These are phyloP conservation scores for Alternaria ethzedia DNA, from an alignment of 2,329 filamentous ascomycete species.

Conservation along the genomic window DNA sequence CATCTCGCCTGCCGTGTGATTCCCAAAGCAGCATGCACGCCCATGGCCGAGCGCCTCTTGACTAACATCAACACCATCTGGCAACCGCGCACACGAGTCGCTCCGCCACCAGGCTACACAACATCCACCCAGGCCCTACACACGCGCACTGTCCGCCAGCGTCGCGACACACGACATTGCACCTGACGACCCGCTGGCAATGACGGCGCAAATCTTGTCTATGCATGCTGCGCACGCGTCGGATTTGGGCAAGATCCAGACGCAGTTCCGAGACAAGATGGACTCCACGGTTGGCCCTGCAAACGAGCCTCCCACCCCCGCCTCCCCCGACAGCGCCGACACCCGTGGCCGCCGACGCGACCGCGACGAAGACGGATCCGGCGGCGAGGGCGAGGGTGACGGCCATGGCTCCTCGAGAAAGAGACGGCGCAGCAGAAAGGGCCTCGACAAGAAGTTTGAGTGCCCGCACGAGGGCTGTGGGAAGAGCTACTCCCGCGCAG, in stretches of 20 bases:
- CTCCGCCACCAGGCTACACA: slow-evolving; percentile 26
- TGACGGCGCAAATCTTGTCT: slow-evolving; percentile 49
- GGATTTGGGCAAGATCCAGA: slow-evolving; percentile 44
- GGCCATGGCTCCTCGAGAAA: slow-evolving; percentile 54
- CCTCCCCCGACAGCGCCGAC: slow-evolving; percentile 45
- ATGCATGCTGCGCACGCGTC: slow-evolving; percentile 47
- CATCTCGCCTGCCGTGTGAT: slow-evolving; percentile 14
- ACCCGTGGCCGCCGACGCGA: slow-evolving; percentile 48
- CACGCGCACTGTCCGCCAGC: slow-evolving; percentile 17
- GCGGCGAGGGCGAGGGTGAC: slow-evolving; percentile 37
- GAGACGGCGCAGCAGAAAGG: slow-evolving; percentile 75
- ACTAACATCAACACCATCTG: slow-evolving; percentile 17
- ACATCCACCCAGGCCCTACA: slow-evolving; percentile 18
- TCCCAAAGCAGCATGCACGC: slow-evolving; percentile 28
- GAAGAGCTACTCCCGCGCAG: slow-evolving; percentile 94
- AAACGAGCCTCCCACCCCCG: slow-evolving; percentile 40
- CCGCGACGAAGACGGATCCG: slow-evolving; percentile 37
- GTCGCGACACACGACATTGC: slow-evolving; percentile 14
- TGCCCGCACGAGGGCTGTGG: slow-evolving; percentile 88
- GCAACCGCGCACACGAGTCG: slow-evolving; percentile 23
- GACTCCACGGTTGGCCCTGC: slow-evolving; percentile 34
- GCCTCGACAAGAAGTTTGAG: slow-evolving; percentile 72
- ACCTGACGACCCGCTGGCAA: slow-evolving; percentile 26
- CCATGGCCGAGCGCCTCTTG: slow-evolving; percentile 24
- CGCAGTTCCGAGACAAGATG: slow-evolving; percentile 45